A percentile compares a stretch with the other conserved stretches of the same genome.
These are phyloP conservation scores for Paramecium sexaurelia DNA, from an alignment of 73 alveolate species.

Conservation along the genomic window DNA sequence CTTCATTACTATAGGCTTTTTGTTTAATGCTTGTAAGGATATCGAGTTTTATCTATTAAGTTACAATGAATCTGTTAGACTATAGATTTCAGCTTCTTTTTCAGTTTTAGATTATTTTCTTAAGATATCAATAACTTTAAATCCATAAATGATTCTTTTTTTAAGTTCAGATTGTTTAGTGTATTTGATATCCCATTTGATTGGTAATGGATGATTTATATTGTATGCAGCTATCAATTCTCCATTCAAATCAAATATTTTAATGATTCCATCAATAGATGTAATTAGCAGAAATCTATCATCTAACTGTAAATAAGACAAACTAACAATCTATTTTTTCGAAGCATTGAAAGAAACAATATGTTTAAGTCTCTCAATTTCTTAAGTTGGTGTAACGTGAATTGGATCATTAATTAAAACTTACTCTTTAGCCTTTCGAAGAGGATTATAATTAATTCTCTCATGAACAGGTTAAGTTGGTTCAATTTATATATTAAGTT, in stretches of 20 bases:
- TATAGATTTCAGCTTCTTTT: constrained; percentile 53
- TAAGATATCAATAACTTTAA: constrained; percentile 51
- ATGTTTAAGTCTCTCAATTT: not conserved
- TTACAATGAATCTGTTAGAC: constrained; percentile 27
- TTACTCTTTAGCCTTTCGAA: constrained; percentile 1
- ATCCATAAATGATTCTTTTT: constrained; percentile 55
- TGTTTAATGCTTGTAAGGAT: not conserved
- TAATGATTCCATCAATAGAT: constrained; percentile 31
- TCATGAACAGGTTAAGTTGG: constrained; percentile 53
- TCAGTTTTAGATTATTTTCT: constrained; percentile 59
- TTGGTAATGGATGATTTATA: constrained; percentile 48
- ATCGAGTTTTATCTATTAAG: not conserved
- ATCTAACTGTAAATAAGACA: not conserved
- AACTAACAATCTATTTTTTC: not conserved
- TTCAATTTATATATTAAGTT: not conserved
- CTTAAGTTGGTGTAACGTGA: not conserved
- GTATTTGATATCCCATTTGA: constrained; percentile 43
- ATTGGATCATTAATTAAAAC: not conserved
- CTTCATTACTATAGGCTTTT: constrained; percentile 25
- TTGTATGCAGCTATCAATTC: constrained; percentile 10
- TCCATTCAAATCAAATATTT: constrained; percentile 31
- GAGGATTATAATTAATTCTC: constrained; percentile 38
- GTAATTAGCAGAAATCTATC: not conserved
- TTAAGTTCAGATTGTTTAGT: constrained; percentile 6
- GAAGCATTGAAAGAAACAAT: constrained; percentile 7